Conservation (phyloP, 768 basidiomycete genomes). For the Cystobasidium ongulense region DNA sequence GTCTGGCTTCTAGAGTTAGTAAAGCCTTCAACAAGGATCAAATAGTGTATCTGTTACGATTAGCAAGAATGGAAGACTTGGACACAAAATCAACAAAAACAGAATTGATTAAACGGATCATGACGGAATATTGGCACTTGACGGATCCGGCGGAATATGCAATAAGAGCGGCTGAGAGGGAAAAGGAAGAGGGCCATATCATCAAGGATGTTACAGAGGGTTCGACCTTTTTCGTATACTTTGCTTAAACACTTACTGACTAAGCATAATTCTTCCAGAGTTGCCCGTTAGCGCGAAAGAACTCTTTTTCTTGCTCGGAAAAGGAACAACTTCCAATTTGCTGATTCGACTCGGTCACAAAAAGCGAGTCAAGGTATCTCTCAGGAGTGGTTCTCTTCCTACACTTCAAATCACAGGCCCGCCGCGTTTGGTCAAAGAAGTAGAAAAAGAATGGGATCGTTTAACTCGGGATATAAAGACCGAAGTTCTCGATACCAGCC, state of each 20-base stretch:
- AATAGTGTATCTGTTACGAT: background rate
- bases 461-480: background rate
- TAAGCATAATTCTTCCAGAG: background rate
- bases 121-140: background rate
- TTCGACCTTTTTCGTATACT: background rate
- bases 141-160: background rate
- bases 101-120: background rate
- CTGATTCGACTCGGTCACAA: background rate
- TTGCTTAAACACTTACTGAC: background rate
- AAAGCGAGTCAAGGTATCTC: background rate
- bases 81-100: background rate
- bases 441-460: background rate
- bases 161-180: background rate
- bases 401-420: background rate
- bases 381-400: background rate
- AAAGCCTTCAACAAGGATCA: background rate
- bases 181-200: background rate
- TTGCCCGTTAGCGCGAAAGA: background rate
- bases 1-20: background rate
- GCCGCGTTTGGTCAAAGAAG: background rate
- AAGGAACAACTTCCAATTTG: background rate
- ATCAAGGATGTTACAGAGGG: background rate
- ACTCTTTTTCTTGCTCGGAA: slow-evolving; percentile 7
- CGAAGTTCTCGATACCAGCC: background rate
- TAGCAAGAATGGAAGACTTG: background rate